Percentiles rank a stretch among this genome's conserved stretches.
These are phyloP conservation scores for Closterium sp. DNA, from an alignment of 139 green algal species.

Conservation along the genomic window DNA sequence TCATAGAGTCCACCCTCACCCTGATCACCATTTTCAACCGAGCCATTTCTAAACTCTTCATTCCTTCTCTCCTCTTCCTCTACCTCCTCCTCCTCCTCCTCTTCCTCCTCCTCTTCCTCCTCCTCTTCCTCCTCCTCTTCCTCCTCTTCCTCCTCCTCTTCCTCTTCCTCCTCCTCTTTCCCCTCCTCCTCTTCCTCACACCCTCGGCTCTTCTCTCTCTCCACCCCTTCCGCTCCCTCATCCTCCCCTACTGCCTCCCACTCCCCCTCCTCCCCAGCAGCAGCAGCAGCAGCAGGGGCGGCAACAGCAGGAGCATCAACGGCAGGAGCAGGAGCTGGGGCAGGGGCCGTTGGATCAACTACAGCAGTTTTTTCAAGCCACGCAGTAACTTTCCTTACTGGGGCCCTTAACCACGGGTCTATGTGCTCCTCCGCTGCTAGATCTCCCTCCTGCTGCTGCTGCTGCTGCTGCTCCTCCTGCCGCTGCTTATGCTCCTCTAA, in stretches of 20 bases:
- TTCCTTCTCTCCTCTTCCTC: neutral
- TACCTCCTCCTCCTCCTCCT: too few relatives aligned
- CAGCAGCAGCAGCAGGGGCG: too few relatives aligned
- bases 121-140: too few relatives aligned
- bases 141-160: neutral
- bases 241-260: neutral
- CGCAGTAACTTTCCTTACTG: neutral
- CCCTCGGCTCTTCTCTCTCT: neutral
- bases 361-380: neutral
- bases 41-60: neutral
- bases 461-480: neutral
- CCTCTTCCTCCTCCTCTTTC: neutral
- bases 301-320: neutral
- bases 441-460: neutral
- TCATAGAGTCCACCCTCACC: too few relatives aligned
- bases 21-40: neutral
- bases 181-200: neutral
- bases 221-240: neutral
- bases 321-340: neutral
- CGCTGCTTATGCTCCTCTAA: neutral
- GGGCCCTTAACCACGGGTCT: neutral
- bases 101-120: too few relatives aligned
- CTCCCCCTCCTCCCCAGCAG: neutral
- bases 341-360: neutral
- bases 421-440: neutral